Conservation (phyloP, 2,329 filamentous ascomycete species). For the Metarhizium humberi region DNA sequence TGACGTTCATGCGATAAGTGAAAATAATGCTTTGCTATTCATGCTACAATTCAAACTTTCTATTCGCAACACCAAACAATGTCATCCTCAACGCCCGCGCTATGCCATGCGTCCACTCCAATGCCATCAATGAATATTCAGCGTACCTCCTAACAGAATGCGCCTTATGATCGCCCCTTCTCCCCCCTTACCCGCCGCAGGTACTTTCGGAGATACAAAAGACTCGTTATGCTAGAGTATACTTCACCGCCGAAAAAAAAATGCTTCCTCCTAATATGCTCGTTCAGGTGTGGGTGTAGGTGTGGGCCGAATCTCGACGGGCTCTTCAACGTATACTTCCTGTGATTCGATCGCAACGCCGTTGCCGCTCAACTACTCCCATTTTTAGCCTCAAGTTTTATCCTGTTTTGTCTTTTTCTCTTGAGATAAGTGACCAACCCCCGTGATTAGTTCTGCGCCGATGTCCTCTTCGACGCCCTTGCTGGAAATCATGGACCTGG, state of each 20-base stretch:
- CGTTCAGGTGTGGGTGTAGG: not conserved
- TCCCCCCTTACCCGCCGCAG: no score
- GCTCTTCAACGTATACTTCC: constrained; percentile 12
- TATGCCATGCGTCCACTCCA: constrained; percentile 15
- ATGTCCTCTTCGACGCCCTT: constrained; percentile 31
- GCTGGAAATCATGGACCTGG: constrained; percentile 4
- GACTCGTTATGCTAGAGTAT: not conserved
- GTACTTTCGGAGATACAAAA: not conserved
- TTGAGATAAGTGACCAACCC: constrained; percentile 40
- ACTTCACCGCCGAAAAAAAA: not conserved
- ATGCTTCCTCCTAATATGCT: not conserved
- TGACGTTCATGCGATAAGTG: not conserved
- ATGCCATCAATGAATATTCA: not conserved
- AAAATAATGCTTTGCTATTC: not conserved
- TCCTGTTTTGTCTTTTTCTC: not conserved
- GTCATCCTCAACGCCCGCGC: constrained; percentile 21
- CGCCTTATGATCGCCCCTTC: no score
- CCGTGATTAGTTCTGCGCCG: constrained; percentile 50
- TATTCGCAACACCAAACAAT: not conserved
- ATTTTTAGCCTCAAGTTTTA: constrained; percentile 19
- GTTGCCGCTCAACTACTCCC: constrained; percentile 8
- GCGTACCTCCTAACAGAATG: not conserved
- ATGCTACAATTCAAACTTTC: constrained; percentile 3
- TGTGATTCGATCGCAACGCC: constrained; percentile 5
- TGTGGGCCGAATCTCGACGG: constrained; percentile 17